Evolutionary conservation across 2,329 filamentous ascomycete genomes (phyloP), one percentile per base, ranked within the genome.

Genomic region (Colletotrichum filicis): DNA sequence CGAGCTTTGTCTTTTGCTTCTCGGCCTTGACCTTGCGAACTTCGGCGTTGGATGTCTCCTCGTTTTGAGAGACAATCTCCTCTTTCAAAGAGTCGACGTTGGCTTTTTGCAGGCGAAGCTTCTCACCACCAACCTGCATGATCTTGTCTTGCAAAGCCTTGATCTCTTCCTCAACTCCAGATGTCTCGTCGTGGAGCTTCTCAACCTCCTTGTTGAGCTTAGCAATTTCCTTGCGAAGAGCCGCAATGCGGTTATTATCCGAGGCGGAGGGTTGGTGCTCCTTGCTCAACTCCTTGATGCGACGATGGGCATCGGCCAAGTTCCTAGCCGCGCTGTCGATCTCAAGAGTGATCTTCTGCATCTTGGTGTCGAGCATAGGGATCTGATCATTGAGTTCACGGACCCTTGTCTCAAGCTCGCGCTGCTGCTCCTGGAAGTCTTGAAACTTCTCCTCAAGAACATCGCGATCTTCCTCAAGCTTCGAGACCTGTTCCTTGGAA

Each of bases 121-220:
- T 95, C 79, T 98, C 95, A 83, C 97, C 97, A 79, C 97, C 97
- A 75, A 98, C 93, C 82, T 98, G 93, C 97, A 99, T 98, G 79
- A 99, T 99, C 87, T 95, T 97, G 87, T 97, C 93, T 80, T 99
- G 96, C 1, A 99, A 87, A 24, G 89, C 89, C 83, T 97, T 96
- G 83, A 99, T 98, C 82, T 98, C 97, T 30, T 92, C 92, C 80
- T 99, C 97, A 9, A 98, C 92, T 58, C 92, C 97, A 1, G 94
- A 91, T n/a, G 94, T 98, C 83, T 98, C 95, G 11, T 90, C 87
- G 74, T 92, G 94, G 11, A 99, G 88, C 78, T 93, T 93, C 71
- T 93, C 90, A 12, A 98, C 90, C 78, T 98, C 94, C 76, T 90
- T 91, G 78, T 95, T 91, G 74, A 97, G 87, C 73, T 91, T 90